Conservation (phyloP, 306 rosid species). For the Rosa multiflora region DNA sequence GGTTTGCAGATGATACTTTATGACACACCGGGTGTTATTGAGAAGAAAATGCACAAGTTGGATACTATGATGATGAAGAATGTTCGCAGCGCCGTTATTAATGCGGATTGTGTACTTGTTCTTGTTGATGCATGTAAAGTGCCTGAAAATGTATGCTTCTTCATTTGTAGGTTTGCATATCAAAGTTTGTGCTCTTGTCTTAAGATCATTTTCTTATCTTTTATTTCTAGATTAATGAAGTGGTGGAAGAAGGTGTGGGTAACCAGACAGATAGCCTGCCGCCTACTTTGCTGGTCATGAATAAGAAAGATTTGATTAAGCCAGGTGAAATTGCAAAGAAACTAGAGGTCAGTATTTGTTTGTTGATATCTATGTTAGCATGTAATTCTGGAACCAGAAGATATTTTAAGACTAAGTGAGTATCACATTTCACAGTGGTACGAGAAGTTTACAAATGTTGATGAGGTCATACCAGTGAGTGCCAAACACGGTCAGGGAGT, state of each 20-base stretch:
- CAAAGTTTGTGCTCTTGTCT: slow-evolving; percentile 17
- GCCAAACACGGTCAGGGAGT: slow-evolving; percentile 94
- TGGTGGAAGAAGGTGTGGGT: slow-evolving; percentile 79
- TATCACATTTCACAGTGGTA: slow-evolving; percentile 69
- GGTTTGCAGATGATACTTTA: slow-evolving; percentile 80
- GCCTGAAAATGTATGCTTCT: slow-evolving; percentile 80
- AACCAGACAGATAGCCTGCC: slow-evolving; percentile 56
- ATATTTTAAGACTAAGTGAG: neutral
- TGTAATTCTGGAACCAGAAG: slow-evolving; percentile 6
- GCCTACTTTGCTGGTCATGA: slow-evolving; percentile 74
- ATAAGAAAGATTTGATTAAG: slow-evolving; percentile 91
- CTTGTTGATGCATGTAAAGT: slow-evolving; percentile 97
- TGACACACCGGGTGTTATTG: slow-evolving; percentile 93
- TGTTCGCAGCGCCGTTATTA: slow-evolving; percentile 79
- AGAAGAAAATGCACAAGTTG: slow-evolving; percentile 89
- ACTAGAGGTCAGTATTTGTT: slow-evolving; percentile 66
- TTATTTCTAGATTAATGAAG: slow-evolving; percentile 75
- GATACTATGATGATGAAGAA: slow-evolving; percentile 99
- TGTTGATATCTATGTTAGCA: slow-evolving; percentile 33
- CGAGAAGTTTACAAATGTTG: slow-evolving; percentile 76
- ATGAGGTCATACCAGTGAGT: slow-evolving; percentile 97
- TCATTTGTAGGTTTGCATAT: slow-evolving; percentile 25
- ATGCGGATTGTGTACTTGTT: slow-evolving; percentile 89
- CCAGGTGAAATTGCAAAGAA: slow-evolving; percentile 98
- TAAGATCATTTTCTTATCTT: slow-evolving; percentile 12